A percentile compares a stretch with the other conserved stretches of the same genome.
Conservation (phyloP, 257 asterid genomes). For the Penstemon davidsonii region DNA sequence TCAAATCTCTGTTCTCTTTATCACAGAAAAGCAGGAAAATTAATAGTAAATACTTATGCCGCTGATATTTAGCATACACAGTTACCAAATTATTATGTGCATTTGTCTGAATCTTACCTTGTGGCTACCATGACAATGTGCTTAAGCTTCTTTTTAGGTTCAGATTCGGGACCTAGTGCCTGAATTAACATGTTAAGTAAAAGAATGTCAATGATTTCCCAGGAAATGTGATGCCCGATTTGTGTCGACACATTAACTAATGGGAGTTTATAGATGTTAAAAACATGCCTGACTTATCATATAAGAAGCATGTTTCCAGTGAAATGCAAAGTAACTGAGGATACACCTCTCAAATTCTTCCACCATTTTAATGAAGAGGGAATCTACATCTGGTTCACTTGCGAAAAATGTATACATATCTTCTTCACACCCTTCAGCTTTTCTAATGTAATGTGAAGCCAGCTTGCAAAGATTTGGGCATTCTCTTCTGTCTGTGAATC, state of each 20-base stretch:
- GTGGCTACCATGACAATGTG: slow-evolving; percentile 92
- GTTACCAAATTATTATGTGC: not conserved
- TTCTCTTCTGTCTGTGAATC: slow-evolving; percentile 66
- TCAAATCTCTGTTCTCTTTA: slow-evolving; percentile 88
- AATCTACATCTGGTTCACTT: slow-evolving; percentile 69
- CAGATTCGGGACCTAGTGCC: slow-evolving; percentile 72
- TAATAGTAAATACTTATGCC: not conserved
- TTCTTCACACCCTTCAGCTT: slow-evolving; percentile 78
- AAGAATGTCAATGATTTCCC: slow-evolving; percentile 1
- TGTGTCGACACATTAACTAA: not conserved
- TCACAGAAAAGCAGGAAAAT: slow-evolving; percentile 8
- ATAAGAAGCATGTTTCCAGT: slow-evolving; percentile 74
- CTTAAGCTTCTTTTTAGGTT: slow-evolving; percentile 82
- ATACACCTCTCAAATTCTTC: slow-evolving; percentile 88
- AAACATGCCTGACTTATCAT: slow-evolving; percentile 79
- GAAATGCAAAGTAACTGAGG: slow-evolving; percentile 92
- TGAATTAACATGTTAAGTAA: slow-evolving; percentile 30
- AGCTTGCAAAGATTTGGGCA: slow-evolving; percentile 80
- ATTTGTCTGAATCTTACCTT: slow-evolving; percentile 42
- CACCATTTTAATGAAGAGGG: slow-evolving; percentile 84
- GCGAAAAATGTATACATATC: slow-evolving; percentile 69
- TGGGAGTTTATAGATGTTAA: slow-evolving; percentile 8
- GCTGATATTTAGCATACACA: too few species aligned
- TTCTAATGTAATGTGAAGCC: slow-evolving; percentile 80
- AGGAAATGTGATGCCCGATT: not conserved